phyloP scores from a whole-genome alignment of 2,329 filamentous ascomycete species.

The Aspergillus sp. region DNA sequence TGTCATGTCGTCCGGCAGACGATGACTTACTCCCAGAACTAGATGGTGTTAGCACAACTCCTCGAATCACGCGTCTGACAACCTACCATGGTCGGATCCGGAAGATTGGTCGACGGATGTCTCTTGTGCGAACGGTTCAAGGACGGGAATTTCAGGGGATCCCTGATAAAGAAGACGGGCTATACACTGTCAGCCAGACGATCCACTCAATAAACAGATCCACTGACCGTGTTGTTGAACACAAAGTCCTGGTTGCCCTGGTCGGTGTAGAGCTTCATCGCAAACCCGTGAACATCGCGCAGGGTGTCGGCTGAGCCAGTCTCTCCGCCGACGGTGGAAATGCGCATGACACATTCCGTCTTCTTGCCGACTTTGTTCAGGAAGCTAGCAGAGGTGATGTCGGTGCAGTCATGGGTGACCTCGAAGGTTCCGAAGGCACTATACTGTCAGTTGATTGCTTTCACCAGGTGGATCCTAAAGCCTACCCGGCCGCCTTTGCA shows the following conservation, averaged over 20 bases:
- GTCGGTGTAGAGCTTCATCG: slow-evolving; percentile 71
- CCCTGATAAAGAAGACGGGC: slow-evolving; percentile 68
- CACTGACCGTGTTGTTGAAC: slow-evolving; percentile 59
- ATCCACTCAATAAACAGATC: background rate
- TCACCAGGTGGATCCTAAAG: background rate
- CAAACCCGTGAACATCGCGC: slow-evolving; percentile 74
- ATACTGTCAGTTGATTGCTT: background rate
- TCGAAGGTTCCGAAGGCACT: slow-evolving; percentile 61
- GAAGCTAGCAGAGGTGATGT: slow-evolving; percentile 57
- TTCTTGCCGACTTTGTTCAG: slow-evolving; percentile 55
- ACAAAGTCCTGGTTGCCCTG: slow-evolving; percentile 75
- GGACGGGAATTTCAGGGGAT: slow-evolving; percentile 68
- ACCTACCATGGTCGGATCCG: slow-evolving; percentile 27
- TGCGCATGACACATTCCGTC: slow-evolving; percentile 55
- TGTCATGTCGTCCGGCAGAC: background rate
- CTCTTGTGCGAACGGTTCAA: slow-evolving; percentile 71
- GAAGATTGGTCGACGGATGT: slow-evolving; percentile 35
- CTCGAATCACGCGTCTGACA: background rate
- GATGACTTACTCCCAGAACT: slow-evolving; percentile 5
- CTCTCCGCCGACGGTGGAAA: slow-evolving; percentile 72
- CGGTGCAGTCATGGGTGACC: slow-evolving; percentile 57
- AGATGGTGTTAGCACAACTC: background rate
- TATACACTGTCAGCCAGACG: slow-evolving; percentile 5
- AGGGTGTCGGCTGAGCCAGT: slow-evolving; percentile 74
- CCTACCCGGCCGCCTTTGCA: slow-evolving; percentile 26